Evolutionary conservation across 192 early-diverging fungal genomes (phyloP).

Genomic region (Umbelopsis vinacea): DNA sequence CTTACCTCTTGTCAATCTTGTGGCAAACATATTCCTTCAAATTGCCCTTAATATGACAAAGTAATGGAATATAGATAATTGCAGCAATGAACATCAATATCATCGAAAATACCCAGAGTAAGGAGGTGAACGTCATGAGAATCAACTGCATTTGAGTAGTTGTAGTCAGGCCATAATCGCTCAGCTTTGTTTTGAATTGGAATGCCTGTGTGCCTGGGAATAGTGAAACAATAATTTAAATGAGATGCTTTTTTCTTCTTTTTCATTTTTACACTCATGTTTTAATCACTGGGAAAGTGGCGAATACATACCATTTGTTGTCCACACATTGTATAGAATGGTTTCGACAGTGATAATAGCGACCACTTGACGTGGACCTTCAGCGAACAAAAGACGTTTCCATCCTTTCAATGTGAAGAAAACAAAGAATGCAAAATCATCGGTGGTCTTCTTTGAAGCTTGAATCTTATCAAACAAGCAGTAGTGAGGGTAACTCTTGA

Average conservation of each 20-base stretch:
- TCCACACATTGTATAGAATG: slow-evolving; percentile 38
- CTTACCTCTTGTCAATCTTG: slow-evolving; percentile 87
- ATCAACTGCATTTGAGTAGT: slow-evolving; percentile 32
- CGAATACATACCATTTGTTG: slow-evolving; percentile 8
- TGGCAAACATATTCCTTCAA: slow-evolving; percentile 89
- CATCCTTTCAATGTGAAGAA: slow-evolving; percentile 87
- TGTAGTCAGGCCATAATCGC: slow-evolving; percentile 33
- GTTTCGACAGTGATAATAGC: slow-evolving; percentile 57
- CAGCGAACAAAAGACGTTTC: slow-evolving; percentile 84
- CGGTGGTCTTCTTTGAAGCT: slow-evolving; percentile 62
- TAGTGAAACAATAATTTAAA: background rate
- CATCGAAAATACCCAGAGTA: slow-evolving; percentile 62
- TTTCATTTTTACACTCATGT: background rate
- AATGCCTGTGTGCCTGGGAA: slow-evolving; percentile 24
- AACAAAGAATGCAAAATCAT: slow-evolving; percentile 81
- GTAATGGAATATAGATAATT: slow-evolving; percentile 77
- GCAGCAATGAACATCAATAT: slow-evolving; percentile 61
- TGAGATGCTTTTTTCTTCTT: no score
- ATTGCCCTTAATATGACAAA: slow-evolving; percentile 81
- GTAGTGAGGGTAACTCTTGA: slow-evolving; percentile 77
- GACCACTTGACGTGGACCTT: slow-evolving; percentile 80
- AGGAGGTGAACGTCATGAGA: slow-evolving; percentile 66
- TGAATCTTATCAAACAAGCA: slow-evolving; percentile 82
- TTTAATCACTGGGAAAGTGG: background rate
- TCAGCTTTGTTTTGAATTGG: slow-evolving; percentile 22